Evolutionary conservation across 768 basidiomycete species (phyloP), one percentile per base, ranked within the genome.

Genomic region (Lactarius sp.): DNA sequence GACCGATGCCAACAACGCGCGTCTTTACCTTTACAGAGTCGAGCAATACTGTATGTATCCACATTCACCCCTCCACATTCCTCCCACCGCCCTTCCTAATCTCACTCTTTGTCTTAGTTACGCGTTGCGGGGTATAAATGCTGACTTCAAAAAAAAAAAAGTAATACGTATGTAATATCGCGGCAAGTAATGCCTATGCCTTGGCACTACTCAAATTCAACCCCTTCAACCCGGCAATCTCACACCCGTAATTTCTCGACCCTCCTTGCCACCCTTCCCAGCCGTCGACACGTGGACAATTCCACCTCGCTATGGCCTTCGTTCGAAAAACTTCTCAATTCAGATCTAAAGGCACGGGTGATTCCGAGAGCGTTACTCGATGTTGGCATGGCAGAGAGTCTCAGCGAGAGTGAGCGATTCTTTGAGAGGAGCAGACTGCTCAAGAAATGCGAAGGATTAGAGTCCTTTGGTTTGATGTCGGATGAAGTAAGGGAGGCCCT

Each of bases 301-400:
- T 44, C 96, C 97, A 0, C 74, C 3, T 69, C 83, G 0, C 72
- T 98, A 2, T 98, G 96, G 73, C 81, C 87, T 0, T 79, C 82
- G 1, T 95, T 88, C 80, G 95, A 94, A 74, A 87, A 85, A 55
- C 84, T 99, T 42, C 80, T 98, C 16, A 94, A 94, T 70, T 95
- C 95, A 1, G 94, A 86, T 72, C 85, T 91, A 0, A 91, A 87
- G 71, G 81, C 83, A 1, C 85, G 97, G 22, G 75, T 94, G 69
- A 82, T 87, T 1, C 80, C 90, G 0, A 88, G 90, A 67, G 77
- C 77, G 2, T 92, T 98, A 73, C 78, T 97, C 16, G 87, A 90
- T 22, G 75, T 84, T 4, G 93, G 91, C n/a, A 88, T 88, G 85
- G 78, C 81, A 8, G 84, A 88, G 57, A 82, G 81, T 2, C 75